Evolutionary conservation across 345 rosid species (phyloP).

Genomic region (Euphorbia peplus): DNA sequence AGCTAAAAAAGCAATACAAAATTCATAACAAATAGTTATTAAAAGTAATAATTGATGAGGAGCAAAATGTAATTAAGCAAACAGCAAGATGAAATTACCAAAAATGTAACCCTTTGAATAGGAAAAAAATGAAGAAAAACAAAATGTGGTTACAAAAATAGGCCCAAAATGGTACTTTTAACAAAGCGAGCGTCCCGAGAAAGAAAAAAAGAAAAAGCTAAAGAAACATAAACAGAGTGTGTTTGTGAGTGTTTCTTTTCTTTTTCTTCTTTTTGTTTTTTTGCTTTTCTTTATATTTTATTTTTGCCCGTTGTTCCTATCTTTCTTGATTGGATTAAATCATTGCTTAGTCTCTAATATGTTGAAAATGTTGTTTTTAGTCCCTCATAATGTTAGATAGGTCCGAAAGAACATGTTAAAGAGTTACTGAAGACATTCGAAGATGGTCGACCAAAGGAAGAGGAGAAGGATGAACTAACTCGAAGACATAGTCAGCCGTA

Average conservation of each 20-base stretch:
- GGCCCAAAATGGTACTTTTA: conserved; percentile 25
- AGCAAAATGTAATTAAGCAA: background rate
- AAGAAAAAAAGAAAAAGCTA: background rate
- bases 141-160: conserved; percentile 8
- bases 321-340: no score
- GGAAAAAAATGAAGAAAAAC: background rate
- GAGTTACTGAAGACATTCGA: no score
- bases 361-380: no score
- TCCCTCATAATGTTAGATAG: no score
- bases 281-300: conserved; percentile 11
- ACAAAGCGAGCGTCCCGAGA: conserved; percentile 31
- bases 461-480: no score
- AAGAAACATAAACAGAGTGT: background rate
- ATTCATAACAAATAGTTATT: no score
- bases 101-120: background rate
- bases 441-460: no score
- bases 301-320: no score
- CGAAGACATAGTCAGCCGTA: no score
- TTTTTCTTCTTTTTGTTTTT: conserved; percentile 17
- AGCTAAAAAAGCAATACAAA: no score
- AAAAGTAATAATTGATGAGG: background rate
- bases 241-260: conserved; percentile 21
- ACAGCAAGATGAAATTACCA: background rate
- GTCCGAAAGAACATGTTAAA: no score
- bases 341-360: no score